Percentiles rank a stretch among this genome's conserved stretches.
Evolutionary conservation across 768 basidiomycete genomes (phyloP).

Genomic region (Lactarius quietus): DNA sequence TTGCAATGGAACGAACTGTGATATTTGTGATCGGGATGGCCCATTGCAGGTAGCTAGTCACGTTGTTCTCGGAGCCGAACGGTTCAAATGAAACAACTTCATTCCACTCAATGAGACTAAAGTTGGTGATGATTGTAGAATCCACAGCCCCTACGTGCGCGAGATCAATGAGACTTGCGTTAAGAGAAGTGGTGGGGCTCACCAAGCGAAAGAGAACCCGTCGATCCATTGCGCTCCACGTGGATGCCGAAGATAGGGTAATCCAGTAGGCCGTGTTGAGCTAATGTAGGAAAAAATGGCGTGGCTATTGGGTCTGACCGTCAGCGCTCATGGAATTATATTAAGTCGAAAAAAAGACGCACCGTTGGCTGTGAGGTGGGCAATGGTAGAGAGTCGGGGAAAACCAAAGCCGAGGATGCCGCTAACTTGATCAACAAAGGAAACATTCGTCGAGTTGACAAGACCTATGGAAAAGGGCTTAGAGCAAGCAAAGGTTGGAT

Average conservation of each 20-base stretch:
- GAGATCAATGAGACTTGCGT: conserved; percentile 1
- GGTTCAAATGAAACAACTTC: conserved; percentile 73
- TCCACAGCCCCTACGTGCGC: conserved; percentile 71
- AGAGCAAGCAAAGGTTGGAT: background rate
- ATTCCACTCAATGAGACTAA: conserved; percentile 64
- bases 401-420: conserved; percentile 78
- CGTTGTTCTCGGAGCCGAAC: conserved; percentile 49
- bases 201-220: conserved; percentile 68
- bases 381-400: conserved; percentile 63
- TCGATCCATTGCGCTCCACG: conserved; percentile 50
- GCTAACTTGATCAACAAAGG: conserved; percentile 59
- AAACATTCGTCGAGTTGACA: conserved; percentile 58
- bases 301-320: conserved; percentile 44
- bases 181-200: conserved; percentile 18
- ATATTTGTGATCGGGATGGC: conserved; percentile 56
- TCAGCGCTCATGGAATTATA: conserved; percentile 8
- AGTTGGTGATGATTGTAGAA: conserved; percentile 58
- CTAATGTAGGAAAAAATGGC: conserved; percentile 62
- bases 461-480: conserved; percentile 43
- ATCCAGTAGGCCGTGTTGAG: conserved; percentile 58
- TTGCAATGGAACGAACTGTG: conserved; percentile 40
- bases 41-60: conserved; percentile 76
- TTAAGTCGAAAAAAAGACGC: conserved; percentile 22
- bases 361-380: conserved; percentile 47
- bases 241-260: conserved; percentile 78